phyloP scores from a whole-genome alignment of 805 yeast genomes.

The Lipomyces sp. region DNA sequence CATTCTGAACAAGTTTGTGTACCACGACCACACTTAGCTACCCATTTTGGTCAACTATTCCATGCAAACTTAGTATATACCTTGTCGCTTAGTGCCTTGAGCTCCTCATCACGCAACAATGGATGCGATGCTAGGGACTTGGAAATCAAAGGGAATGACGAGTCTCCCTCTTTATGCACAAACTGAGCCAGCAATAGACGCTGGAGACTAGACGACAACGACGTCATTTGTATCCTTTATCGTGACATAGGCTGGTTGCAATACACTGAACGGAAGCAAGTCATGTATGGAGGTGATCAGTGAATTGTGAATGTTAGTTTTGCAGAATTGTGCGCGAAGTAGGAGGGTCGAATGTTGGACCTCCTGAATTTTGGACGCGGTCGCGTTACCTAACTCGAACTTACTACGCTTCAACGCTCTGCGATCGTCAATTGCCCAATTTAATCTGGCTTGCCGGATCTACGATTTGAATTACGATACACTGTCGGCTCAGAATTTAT shows the following conservation, averaged over 20 bases:
- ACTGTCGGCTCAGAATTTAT: neutral
- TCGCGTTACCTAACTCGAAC: too few species aligned
- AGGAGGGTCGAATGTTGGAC: too few species aligned
- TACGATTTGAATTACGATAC: neutral
- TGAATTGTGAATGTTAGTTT: neutral
- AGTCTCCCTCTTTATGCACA: constrained; percentile 39
- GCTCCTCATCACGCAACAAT: constrained; percentile 30
- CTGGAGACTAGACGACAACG: constrained; percentile 30
- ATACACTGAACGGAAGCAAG: neutral
- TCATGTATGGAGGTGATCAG: neutral
- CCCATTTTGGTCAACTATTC: neutral
- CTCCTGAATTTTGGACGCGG: too few species aligned
- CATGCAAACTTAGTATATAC: constrained; percentile 7
- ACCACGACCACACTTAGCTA: neutral
- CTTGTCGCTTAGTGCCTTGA: constrained; percentile 27
- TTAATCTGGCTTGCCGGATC: neutral
- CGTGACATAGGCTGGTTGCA: neutral
- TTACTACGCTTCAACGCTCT: neutral
- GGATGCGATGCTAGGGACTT: constrained; percentile 37
- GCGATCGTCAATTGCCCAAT: neutral
- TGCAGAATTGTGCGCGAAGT: too few species aligned
- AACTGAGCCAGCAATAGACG: constrained; percentile 38
- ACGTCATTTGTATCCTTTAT: constrained; percentile 10
- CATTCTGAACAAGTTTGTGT: too few species aligned
- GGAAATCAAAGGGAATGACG: constrained; percentile 35